Conservation (phyloP, 208 protist genomes). For the Acanthamoeba castellanii region DNA sequence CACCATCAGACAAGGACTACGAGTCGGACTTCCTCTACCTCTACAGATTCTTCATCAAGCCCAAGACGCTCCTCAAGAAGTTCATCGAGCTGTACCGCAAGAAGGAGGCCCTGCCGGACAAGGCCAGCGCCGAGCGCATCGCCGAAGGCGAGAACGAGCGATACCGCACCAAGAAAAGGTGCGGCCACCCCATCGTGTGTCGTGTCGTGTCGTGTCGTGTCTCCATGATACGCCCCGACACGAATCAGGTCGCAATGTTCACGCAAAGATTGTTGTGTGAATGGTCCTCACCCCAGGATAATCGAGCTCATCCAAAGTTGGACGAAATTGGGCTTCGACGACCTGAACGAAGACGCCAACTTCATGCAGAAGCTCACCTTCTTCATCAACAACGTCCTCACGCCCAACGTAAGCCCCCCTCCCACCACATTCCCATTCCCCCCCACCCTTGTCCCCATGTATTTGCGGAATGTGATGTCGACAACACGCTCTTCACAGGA, state of each 20-base stretch:
- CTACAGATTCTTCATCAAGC: conserved; percentile 55
- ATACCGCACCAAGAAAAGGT: not conserved
- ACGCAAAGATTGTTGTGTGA: not conserved
- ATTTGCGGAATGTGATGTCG: no score
- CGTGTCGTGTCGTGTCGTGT: not conserved
- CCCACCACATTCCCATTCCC: no score
- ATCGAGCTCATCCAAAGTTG: not conserved
- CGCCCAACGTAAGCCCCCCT: not conserved
- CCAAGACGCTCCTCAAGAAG: conserved; percentile 42
- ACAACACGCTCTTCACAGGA: no score
- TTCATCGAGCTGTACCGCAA: conserved; percentile 18
- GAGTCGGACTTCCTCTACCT: conserved; percentile 24
- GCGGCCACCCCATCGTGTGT: not conserved
- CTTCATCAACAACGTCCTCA: conserved; percentile 51
- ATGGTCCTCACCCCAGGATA: no score
- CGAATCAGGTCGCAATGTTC: no score
- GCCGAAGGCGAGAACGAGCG: not conserved
- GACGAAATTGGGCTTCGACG: conserved; percentile 9
- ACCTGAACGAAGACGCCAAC: conserved; percentile 38
- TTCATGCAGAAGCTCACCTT: conserved; percentile 60
- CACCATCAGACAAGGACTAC: conserved; percentile 53
- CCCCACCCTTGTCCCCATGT: no score
- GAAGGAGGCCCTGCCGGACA: not conserved
- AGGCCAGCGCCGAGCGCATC: not conserved
- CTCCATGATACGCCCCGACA: not conserved